A percentile compares a stretch with the other conserved stretches of the same genome.
Conservation (phyloP, 129 eudicot species). For the Lonicera japonica region DNA sequence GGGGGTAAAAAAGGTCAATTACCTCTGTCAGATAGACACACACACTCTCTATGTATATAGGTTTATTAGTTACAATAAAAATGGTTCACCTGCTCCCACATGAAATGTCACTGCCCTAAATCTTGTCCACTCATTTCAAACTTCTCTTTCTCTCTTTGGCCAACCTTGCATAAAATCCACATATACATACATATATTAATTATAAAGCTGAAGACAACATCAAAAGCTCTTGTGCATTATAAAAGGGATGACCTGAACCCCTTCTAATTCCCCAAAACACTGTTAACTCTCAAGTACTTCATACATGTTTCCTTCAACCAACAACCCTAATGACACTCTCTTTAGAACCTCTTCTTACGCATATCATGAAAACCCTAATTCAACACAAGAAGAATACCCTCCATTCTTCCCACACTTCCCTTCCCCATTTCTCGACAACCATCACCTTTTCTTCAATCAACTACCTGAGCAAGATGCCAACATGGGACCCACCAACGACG, state of each 20-base stretch:
- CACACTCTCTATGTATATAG: too few species aligned
- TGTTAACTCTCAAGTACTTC: conserved; percentile 8
- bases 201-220: not conserved
- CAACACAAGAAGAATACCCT: conserved; percentile 20
- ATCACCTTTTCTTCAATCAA: conserved; percentile 5
- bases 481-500: not conserved
- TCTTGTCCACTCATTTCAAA: not conserved
- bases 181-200: not conserved
- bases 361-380: conserved; percentile 10
- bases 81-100: conserved; percentile 8
- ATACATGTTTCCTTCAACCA: conserved; percentile 21
- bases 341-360: not conserved
- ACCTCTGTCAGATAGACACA: too few species aligned
- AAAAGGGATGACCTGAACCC: not conserved
- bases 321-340: conserved; percentile 1
- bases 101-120: not conserved
- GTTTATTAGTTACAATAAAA: conserved; percentile 1
- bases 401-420: conserved; percentile 23
- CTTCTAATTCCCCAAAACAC: not conserved
- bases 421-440: conserved; percentile 32
- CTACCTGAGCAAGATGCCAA: not conserved
- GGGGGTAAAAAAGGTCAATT: too few species aligned
- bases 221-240: too few species aligned
- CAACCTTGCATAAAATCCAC: not conserved
- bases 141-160: not conserved